A percentile compares a stretch with the other conserved stretches of the same genome.
Evolutionary conservation across 1,284 basidiomycete genomes (phyloP).

Genomic region (Phylloporus gajari): DNA sequence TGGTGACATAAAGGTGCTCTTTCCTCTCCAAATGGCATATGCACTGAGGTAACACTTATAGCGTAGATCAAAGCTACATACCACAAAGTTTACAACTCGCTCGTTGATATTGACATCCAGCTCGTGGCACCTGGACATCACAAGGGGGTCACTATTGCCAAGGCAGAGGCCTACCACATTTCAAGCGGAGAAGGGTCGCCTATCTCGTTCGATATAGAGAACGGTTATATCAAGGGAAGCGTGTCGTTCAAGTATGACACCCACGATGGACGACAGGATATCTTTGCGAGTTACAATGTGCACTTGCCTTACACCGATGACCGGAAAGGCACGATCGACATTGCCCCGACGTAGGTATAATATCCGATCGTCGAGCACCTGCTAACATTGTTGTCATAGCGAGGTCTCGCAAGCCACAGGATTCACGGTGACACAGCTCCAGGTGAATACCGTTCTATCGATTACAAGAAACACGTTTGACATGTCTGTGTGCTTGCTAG

Average conservation of each 20-base stretch:
- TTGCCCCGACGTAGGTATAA: constrained; percentile 7
- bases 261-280: not conserved
- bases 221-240: not conserved
- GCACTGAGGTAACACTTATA: not conserved
- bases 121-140: not conserved
- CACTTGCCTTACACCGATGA: not conserved
- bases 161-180: not conserved
- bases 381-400: not conserved
- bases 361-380: not conserved
- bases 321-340: not conserved
- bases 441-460: not conserved
- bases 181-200: not conserved
- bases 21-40: not conserved
- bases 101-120: not conserved
- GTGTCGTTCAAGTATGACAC: constrained; percentile 1
- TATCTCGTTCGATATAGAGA: not conserved
- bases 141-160: not conserved
- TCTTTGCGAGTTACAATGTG: not conserved
- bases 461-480: not conserved
- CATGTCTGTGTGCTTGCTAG: not conserved
- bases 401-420: not conserved
- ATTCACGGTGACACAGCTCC: not conserved
- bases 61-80: not conserved
- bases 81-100: not conserved
- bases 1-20: not conserved